Evolutionary conservation across 2,329 filamentous ascomycete species (phyloP).

Genomic region (Aspergillus bombycis): DNA sequence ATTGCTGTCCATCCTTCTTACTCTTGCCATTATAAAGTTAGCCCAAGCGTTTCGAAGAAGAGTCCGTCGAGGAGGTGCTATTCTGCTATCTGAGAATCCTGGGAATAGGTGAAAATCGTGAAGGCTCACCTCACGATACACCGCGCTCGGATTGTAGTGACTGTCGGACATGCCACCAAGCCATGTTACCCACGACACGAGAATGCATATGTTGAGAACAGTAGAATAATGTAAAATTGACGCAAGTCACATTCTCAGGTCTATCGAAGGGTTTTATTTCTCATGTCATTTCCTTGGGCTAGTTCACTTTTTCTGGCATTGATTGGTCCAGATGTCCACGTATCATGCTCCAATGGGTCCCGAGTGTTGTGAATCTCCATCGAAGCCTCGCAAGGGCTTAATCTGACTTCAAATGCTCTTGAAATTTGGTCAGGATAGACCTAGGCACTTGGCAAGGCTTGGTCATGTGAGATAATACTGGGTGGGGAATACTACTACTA

Average conservation of each 20-base stretch:
- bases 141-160: not conserved
- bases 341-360: not conserved
- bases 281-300: not conserved
- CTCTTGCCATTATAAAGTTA: not conserved
- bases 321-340: not conserved
- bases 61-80: not conserved
- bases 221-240: not conserved
- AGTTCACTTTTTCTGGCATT: no score
- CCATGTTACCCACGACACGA: not conserved
- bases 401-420: no score
- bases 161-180: not conserved
- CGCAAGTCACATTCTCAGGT: not conserved
- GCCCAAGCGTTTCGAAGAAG: not conserved
- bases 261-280: not conserved
- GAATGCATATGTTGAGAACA: not conserved
- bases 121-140: not conserved
- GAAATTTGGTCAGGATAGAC: no score
- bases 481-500: no score
- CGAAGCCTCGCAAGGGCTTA: not conserved
- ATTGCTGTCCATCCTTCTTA: not conserved
- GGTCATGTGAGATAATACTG: no score
- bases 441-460: no score
- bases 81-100: not conserved
- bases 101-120: not conserved
- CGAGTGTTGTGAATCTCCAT: constrained; percentile 7